phyloP scores from a whole-genome alignment of 768 basidiomycete genomes.

The Amanita phalloides region DNA sequence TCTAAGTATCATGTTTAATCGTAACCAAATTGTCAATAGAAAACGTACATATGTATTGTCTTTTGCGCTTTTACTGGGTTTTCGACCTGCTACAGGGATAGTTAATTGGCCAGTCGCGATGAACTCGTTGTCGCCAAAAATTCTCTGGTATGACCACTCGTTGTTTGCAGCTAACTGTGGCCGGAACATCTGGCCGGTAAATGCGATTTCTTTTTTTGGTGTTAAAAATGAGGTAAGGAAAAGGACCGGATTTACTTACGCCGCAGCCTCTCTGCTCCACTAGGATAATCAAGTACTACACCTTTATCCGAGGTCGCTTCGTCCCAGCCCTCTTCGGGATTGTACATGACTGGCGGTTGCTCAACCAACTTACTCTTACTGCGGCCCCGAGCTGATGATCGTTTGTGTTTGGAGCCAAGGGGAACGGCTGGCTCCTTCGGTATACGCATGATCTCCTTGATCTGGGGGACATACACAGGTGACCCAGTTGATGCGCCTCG shows the following conservation, averaged over 20 bases:
- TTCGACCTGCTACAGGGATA: slow-evolving; percentile 70
- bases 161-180: slow-evolving; percentile 50
- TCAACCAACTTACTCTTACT: slow-evolving; percentile 50
- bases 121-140: slow-evolving; percentile 86
- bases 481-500: slow-evolving; percentile 22
- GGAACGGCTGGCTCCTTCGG: slow-evolving; percentile 28
- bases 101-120: slow-evolving; percentile 83
- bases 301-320: slow-evolving; percentile 58
- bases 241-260: slow-evolving; percentile 40
- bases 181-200: slow-evolving; percentile 56
- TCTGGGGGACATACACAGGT: slow-evolving; percentile 47
- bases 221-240: slow-evolving; percentile 1
- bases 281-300: slow-evolving; percentile 57
- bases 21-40: neutral
- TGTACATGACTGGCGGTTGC: slow-evolving; percentile 18
- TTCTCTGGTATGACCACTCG: slow-evolving; percentile 81
- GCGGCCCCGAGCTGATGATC: slow-evolving; percentile 27
- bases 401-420: slow-evolving; percentile 24
- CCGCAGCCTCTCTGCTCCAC: slow-evolving; percentile 48
- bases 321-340: slow-evolving; percentile 80
- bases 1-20: slow-evolving; percentile 14
- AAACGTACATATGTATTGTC: slow-evolving; percentile 62
- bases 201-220: slow-evolving; percentile 59
- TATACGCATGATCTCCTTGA: slow-evolving; percentile 58
- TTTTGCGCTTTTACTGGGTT: slow-evolving; percentile 80